Evolutionary conservation across 2,329 filamentous ascomycete species (phyloP), one percentile per base, ranked within the genome.

Genomic region (Zarea fungicola): DNA sequence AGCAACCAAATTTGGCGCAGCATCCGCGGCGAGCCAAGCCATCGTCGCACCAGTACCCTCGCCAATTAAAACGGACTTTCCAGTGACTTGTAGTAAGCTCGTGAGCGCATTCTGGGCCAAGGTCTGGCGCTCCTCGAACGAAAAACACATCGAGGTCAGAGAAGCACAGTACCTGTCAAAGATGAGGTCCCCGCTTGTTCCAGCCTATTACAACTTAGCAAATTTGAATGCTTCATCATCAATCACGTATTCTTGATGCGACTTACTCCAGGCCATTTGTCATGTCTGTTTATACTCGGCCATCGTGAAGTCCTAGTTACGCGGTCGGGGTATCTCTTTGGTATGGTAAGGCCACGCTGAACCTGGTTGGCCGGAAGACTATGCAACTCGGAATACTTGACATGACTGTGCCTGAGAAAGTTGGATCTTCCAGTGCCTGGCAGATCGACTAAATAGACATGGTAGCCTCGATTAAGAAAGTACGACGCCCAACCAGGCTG

Each of bases 111-210:
- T 53, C 32, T 65, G 61, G 1, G 56, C 63, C 1, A 63, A 31
- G 0, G 45, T 51, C 48, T 72, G 65, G 13, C 64, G 61, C 29
- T 67, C 58, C 0, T 54, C 34, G 21, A 53, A 59, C 10, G 52
- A 58, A n/a, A 60, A 52, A 5, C 53, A 50, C 4, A 68, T 60
- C 2, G 71, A 67, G 1, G 70, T 62, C 22, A 75, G 63, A 1
- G 68, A 67, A 6, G 69, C 64, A 55, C 69, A 74, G 56, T 77
- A 77, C 1, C 61, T 63, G 51, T 75, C 69, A 54, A 82, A 81
- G 16, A 64, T 58, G 0, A 66, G 55, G 52, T 81, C 76, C 3
- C 72, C 72, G 13, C 59, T 55, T 32, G 54, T 52, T 2, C 67
- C 67, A n/a, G 61, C 61, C 64, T 69, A 26, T 13, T 1, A 5